Evolutionary conservation across 805 yeast genomes (phyloP).

Genomic region (Wickerhamiella azyma): DNA sequence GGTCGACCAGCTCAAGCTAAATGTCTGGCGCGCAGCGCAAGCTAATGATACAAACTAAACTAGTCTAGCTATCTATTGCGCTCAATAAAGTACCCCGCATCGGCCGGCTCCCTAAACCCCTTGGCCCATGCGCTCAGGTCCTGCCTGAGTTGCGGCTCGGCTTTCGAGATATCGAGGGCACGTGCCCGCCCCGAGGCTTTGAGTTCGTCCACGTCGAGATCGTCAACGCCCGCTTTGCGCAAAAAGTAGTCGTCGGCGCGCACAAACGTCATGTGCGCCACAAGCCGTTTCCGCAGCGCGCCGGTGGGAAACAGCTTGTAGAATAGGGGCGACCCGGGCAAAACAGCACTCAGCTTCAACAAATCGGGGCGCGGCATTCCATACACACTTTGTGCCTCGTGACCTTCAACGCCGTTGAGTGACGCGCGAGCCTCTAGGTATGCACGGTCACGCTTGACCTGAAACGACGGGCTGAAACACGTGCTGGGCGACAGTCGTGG

Average conservation of each 20-base stretch:
- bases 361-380: constrained; percentile 6
- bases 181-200: constrained; percentile 15
- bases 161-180: constrained; percentile 8
- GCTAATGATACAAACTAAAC: neutral
- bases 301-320: constrained; percentile 8
- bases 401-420: neutral
- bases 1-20: constrained; percentile 13
- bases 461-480: constrained; percentile 25
- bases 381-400: constrained; percentile 4
- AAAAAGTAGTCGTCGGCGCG: constrained; percentile 18
- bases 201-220: constrained; percentile 13
- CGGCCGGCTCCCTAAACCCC: constrained; percentile 20
- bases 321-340: constrained; percentile 11
- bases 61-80: neutral
- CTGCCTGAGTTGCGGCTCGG: constrained; percentile 6
- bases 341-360: constrained; percentile 12
- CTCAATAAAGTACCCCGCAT: constrained; percentile 15
- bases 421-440: neutral
- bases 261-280: constrained; percentile 12
- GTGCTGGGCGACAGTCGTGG: constrained; percentile 52
- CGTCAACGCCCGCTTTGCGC: constrained; percentile 6
- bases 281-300: constrained; percentile 10
- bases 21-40: constrained; percentile 6
- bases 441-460: neutral
- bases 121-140: constrained; percentile 13